Conservation (phyloP, 1,284 basidiomycete species). For the Leccinum cinnamomeum region DNA sequence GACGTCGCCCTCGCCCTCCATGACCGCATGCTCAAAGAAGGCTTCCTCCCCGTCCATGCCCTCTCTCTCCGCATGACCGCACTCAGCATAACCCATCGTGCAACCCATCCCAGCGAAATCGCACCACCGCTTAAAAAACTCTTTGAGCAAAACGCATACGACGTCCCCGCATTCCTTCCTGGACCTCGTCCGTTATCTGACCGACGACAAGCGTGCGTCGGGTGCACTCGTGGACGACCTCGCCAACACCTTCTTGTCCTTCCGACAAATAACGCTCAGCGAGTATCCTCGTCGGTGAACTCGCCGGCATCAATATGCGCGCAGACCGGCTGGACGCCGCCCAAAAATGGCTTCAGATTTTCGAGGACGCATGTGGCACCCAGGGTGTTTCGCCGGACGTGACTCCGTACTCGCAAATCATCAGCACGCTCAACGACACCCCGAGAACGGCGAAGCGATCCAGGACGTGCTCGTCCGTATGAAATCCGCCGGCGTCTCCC, state of each 20-base stretch:
- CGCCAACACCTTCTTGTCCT: conserved; percentile 37
- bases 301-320: conserved; percentile 40
- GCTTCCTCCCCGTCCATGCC: conserved; percentile 37
- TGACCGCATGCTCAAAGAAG: conserved; percentile 42
- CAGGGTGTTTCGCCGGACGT: conserved; percentile 17
- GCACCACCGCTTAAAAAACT: conserved; percentile 26
- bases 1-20: conserved; percentile 41
- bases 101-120: conserved; percentile 24
- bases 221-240: conserved; percentile 37
- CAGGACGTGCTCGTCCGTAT: conserved; percentile 42
- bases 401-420: conserved; percentile 40
- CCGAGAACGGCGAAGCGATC: conserved; percentile 31
- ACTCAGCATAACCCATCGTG: conserved; percentile 25
- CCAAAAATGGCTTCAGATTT: conserved; percentile 34
- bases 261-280: conserved; percentile 35
- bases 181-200: conserved; percentile 39
- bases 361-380: conserved; percentile 26
- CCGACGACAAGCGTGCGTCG: conserved; percentile 29
- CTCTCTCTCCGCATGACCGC: conserved; percentile 45
- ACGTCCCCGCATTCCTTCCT: conserved; percentile 43
- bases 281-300: conserved; percentile 38
- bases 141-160: conserved; percentile 37
- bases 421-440: conserved; percentile 37
- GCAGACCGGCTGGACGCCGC: conserved; percentile 38
- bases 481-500: conserved; percentile 37